These are phyloP conservation scores for Ramichloridium luteum DNA, from an alignment of 2,329 filamentous ascomycete genomes.

Conservation along the genomic window DNA sequence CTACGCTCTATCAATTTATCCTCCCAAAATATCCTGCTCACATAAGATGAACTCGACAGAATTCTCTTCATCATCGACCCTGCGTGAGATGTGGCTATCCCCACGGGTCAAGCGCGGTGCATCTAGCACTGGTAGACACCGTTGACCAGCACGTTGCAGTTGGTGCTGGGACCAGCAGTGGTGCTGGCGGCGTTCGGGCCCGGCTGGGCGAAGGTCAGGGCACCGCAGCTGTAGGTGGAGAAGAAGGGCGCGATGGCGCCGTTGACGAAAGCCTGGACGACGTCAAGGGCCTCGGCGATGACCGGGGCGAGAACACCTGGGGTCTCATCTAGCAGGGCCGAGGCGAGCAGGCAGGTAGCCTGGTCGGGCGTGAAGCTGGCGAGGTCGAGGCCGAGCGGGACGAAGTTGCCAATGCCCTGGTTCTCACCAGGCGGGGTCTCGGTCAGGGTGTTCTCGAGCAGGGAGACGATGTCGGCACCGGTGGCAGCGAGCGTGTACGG, in stretches of 20 bases:
- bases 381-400: constrained; percentile 15
- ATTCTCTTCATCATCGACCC: too few relatives aligned
- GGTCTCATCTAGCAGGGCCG: constrained; percentile 16
- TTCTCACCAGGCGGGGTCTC: constrained; percentile 16
- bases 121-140: constrained; percentile 12
- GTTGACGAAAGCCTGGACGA: constrained; percentile 17
- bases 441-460: constrained; percentile 11
- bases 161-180: constrained; percentile 8
- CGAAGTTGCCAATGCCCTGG: constrained; percentile 19
- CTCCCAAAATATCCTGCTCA: too few relatives aligned
- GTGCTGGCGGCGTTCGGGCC: constrained; percentile 6
- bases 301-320: constrained; percentile 15
- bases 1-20: too few relatives aligned
- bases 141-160: constrained; percentile 11
- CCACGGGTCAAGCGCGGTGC: too few relatives aligned
- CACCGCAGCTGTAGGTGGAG: constrained; percentile 11
- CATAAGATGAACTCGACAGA: too few relatives aligned
- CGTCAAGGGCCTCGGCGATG: constrained; percentile 13
- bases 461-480: constrained; percentile 12
- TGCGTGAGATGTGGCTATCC: too few relatives aligned
- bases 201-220: constrained; percentile 8
- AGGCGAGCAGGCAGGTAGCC: constrained; percentile 17
- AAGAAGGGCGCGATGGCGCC: constrained; percentile 16
- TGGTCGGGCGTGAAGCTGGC: constrained; percentile 8
- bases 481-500: constrained; percentile 15